phyloP scores from a whole-genome alignment of 1,139 yeast genomes.

The Pichia terricola region DNA sequence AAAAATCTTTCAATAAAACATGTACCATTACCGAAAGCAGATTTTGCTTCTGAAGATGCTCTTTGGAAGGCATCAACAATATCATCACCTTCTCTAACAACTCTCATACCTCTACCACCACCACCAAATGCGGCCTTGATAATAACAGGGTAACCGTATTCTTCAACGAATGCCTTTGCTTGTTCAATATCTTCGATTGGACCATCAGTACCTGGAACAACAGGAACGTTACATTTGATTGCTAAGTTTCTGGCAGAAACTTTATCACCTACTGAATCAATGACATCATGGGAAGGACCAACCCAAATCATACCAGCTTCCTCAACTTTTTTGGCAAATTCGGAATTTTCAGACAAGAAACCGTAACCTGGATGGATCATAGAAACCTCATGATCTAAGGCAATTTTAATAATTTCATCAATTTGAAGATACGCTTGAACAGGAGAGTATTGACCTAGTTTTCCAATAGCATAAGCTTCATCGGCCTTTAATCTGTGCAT shows the following conservation, averaged over 20 bases:
- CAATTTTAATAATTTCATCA: conserved; percentile 89
- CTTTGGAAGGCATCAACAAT: conserved; percentile 86
- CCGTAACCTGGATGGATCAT: conserved; percentile 99
- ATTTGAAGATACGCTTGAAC: conserved; percentile 94
- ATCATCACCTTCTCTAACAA: conserved; percentile 93
- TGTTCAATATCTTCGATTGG: conserved; percentile 79
- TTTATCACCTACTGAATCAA: conserved; percentile 97
- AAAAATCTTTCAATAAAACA: conserved; percentile 95
- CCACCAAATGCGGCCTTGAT: conserved; percentile 99
- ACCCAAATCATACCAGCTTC: conserved; percentile 92
- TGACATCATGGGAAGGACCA: conserved; percentile 84
- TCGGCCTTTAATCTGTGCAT: conserved; percentile 93
- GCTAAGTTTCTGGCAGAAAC: conserved; percentile 92
- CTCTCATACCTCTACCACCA: conserved; percentile 99
- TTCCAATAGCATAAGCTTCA: conserved; percentile 88
- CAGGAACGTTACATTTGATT: conserved; percentile 71
- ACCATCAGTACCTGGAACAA: conserved; percentile 97
- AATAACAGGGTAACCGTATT: conserved; percentile 92
- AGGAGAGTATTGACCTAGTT: conserved; percentile 82
- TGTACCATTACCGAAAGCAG: conserved; percentile 96
- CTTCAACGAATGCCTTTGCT: conserved; percentile 65
- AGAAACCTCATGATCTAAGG: conserved; percentile 77
- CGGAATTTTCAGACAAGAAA: conserved; percentile 87
- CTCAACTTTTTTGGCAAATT: conserved; percentile 86
- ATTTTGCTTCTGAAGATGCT: conserved; percentile 89